Evolutionary conservation across 2,329 filamentous ascomycete species (phyloP).

Genomic region (Chaetomium globosum): DNA sequence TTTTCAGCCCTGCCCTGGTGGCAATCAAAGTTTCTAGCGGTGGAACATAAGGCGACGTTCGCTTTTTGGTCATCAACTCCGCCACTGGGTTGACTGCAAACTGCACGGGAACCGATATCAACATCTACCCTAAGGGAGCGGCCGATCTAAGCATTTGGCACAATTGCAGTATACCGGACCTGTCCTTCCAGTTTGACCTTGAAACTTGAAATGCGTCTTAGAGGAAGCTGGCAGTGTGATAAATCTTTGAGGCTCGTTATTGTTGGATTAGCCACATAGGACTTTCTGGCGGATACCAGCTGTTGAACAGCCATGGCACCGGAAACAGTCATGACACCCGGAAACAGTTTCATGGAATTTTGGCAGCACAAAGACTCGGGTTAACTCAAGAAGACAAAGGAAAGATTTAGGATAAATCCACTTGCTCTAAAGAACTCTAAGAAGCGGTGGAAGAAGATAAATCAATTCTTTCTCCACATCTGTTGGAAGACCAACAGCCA

Average conservation of each 20-base stretch:
- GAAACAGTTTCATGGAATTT: no score
- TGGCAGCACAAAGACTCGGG: no score
- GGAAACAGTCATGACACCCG: no score
- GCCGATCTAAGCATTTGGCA: not conserved
- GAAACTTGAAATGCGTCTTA: slow-evolving; percentile 9
- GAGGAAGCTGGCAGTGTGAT: slow-evolving; percentile 4
- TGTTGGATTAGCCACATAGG: no score
- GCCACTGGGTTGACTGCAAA: slow-evolving; percentile 6
- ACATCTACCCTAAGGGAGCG: not conserved
- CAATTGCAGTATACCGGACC: slow-evolving; percentile 10
- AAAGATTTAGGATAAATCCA: no score
- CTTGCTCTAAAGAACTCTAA: no score
- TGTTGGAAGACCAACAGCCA: no score
- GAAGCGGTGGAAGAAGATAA: no score
- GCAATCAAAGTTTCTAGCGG: not conserved
- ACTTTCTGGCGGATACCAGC: no score
- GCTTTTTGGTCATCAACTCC: slow-evolving; percentile 1
- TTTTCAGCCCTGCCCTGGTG: slow-evolving; percentile 1
- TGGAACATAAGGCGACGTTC: slow-evolving; percentile 6
- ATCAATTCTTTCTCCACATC: no score
- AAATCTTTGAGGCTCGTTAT: not conserved
- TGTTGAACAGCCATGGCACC: no score
- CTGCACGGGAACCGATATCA: slow-evolving; percentile 1
- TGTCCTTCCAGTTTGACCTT: slow-evolving; percentile 8
- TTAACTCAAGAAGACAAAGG: no score